phyloP scores from a whole-genome alignment of 345 rosid species.

The sweet orange (Citrus sinensis) region DNA sequence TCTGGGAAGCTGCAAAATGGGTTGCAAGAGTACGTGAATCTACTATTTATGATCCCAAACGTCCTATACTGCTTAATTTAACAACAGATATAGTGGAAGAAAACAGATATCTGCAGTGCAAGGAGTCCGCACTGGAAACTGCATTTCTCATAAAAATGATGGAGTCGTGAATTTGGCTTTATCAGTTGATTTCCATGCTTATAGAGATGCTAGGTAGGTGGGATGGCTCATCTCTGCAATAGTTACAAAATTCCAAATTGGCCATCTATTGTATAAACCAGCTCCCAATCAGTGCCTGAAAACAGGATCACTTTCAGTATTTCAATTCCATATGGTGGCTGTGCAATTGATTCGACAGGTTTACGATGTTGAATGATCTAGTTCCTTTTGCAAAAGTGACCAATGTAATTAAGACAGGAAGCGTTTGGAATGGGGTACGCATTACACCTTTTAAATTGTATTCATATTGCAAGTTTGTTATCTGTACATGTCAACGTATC shows the following conservation, averaged over 20 bases:
- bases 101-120: slow-evolving; percentile 68
- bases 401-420: slow-evolving; percentile 20
- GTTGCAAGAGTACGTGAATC: slow-evolving; percentile 72
- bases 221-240: not conserved
- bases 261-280: not conserved
- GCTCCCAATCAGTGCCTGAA: not conserved
- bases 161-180: slow-evolving; percentile 35
- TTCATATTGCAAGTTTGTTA: slow-evolving; percentile 9
- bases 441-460: slow-evolving; percentile 7
- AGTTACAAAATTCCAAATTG: not conserved
- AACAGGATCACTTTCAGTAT: not conserved
- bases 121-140: slow-evolving; percentile 71
- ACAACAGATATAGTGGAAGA: slow-evolving; percentile 83
- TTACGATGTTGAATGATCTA: not conserved
- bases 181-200: not conserved
- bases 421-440: not conserved
- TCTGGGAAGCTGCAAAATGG: slow-evolving; percentile 98
- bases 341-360: not conserved
- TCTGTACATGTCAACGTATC: slow-evolving; percentile 9
- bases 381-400: slow-evolving; percentile 10
- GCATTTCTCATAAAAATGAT: slow-evolving; percentile 74
- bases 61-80: slow-evolving; percentile 71
- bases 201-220: not conserved
- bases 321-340: not conserved
- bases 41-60: slow-evolving; percentile 59